Base-by-base conservation (phyloP, 139 green algal genomes). In the Chlorella sp. region DNA sequence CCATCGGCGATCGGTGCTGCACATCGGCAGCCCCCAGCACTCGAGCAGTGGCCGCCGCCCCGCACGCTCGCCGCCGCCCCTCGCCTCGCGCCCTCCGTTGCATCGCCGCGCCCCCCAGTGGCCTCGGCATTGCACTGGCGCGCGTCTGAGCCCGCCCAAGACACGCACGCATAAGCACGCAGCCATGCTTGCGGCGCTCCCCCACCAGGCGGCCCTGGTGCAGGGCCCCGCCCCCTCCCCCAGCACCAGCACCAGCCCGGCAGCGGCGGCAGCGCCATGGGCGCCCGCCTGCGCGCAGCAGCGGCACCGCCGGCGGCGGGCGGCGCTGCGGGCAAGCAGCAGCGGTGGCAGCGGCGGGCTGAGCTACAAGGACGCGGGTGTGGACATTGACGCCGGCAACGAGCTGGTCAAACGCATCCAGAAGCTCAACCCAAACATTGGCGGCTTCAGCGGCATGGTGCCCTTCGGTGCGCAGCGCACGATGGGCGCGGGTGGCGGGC, bases 301-400 rank as follows among this genome's bases (percentile, higher is more conserved):
- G 75, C 75, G 21, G 71, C 34, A 82, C 17, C 76, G 64, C 7
- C 76, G 36, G 60, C 60, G 21, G 17, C 9, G 26, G 2, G 60
- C 25, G 9, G 57, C 60, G 25, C 57, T 25, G 36, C 76, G 60
- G 60, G 32, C 34, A 15, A 34, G 5, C 68, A 56, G 25, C 18
- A 21, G 51, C 51, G 68, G 23, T 32, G 68, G 38, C 62, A 34
- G 36, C 65, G 39, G 16, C 25, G 79, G 74, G 28, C 88, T 98
- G 0, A 94, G 87, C 70, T 98, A 98, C 88, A 97, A 98, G 88
- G 91, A 91, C 74, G 94, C 97, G 12, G 97, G 97, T 32, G 97
- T 99, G 0, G 97, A 99, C 87, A 99, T 99, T 41, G 95, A 99
- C 44, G 97, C 97, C 12, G 97, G 97, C 26, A 96, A 96, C 71